A percentile compares a stretch with the other conserved stretches of the same genome.
Conservation (phyloP, 1,139 yeast species). For the Zhuliangozyma parablackwelliae region DNA sequence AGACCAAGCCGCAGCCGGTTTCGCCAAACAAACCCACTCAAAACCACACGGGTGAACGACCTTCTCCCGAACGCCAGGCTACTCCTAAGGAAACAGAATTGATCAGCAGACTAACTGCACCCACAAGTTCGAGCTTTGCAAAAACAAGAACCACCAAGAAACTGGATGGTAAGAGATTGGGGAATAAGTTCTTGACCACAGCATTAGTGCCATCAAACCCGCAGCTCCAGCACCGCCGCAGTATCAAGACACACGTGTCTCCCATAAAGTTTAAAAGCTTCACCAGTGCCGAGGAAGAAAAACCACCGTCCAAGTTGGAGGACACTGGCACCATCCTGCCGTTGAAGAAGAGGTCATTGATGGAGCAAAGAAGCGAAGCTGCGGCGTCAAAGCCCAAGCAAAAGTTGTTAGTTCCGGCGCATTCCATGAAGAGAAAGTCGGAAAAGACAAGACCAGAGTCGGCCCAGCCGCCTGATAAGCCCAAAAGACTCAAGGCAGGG, state of each 20-base stretch:
- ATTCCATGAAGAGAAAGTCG: conserved; percentile 9
- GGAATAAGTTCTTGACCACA: conserved; percentile 35
- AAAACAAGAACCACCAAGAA: conserved; percentile 11
- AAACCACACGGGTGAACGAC: no score
- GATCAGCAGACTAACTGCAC: conserved; percentile 18
- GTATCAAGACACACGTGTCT: neutral
- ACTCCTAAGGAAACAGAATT: no score
- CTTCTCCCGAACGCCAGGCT: no score
- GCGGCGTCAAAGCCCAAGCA: conserved; percentile 24
- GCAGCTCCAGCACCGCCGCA: conserved; percentile 1
- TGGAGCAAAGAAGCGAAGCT: conserved; percentile 27
- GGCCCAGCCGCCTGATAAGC: conserved; percentile 1
- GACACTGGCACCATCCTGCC: conserved; percentile 14
- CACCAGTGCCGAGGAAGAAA: conserved; percentile 7
- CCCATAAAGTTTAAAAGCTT: conserved; percentile 3
- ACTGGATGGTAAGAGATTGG: conserved; percentile 3
- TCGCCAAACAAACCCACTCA: no score
- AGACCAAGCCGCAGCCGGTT: no score
- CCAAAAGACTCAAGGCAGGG: conserved; percentile 16
- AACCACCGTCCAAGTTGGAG: conserved; percentile 14
- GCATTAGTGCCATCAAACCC: conserved; percentile 20
- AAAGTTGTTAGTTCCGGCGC: conserved; percentile 26
- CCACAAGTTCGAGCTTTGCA: conserved; percentile 29
- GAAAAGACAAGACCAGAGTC: neutral
- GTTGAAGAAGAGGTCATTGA: conserved; percentile 27